phyloP scores from a whole-genome alignment of 768 basidiomycete genomes.

The Mycena polygramma region DNA sequence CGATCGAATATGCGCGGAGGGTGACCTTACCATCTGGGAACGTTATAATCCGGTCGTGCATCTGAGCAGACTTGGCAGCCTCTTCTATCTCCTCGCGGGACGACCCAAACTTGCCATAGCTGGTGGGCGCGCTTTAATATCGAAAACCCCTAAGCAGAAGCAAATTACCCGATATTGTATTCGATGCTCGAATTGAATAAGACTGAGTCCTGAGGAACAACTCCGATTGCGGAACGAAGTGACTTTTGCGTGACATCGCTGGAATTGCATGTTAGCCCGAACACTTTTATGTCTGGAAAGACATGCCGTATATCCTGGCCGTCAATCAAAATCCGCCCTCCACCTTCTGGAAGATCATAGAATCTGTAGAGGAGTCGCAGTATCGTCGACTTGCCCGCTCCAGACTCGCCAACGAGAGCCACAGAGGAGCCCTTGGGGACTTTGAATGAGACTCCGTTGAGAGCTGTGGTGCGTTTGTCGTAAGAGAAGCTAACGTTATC shows the following conservation, averaged over 20 bases:
- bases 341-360: slow-evolving; percentile 87
- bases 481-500: slow-evolving; percentile 92
- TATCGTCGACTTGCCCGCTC: slow-evolving; percentile 87
- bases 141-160: background rate
- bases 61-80: slow-evolving; percentile 85
- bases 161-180: slow-evolving; percentile 78
- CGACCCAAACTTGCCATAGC: slow-evolving; percentile 84
- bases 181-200: slow-evolving; percentile 79
- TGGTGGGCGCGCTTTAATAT: slow-evolving; percentile 40
- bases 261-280: slow-evolving; percentile 12
- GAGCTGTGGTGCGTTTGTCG: slow-evolving; percentile 75
- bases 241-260: slow-evolving; percentile 88
- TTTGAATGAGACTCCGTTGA: slow-evolving; percentile 87
- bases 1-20: background rate
- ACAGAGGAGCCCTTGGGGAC: slow-evolving; percentile 90
- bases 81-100: slow-evolving; percentile 80
- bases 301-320: slow-evolving; percentile 80
- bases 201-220: slow-evolving; percentile 89
- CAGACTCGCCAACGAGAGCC: slow-evolving; percentile 89
- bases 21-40: slow-evolving; percentile 76
- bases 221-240: slow-evolving; percentile 85
- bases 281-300: background rate
- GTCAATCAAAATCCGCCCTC: slow-evolving; percentile 86
- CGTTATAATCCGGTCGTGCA: slow-evolving; percentile 86
- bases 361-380: slow-evolving; percentile 92